A percentile compares a stretch with the other conserved stretches of the same genome.
phyloP scores from a whole-genome alignment of 805 yeast species.

The Starmera pachycereana region DNA sequence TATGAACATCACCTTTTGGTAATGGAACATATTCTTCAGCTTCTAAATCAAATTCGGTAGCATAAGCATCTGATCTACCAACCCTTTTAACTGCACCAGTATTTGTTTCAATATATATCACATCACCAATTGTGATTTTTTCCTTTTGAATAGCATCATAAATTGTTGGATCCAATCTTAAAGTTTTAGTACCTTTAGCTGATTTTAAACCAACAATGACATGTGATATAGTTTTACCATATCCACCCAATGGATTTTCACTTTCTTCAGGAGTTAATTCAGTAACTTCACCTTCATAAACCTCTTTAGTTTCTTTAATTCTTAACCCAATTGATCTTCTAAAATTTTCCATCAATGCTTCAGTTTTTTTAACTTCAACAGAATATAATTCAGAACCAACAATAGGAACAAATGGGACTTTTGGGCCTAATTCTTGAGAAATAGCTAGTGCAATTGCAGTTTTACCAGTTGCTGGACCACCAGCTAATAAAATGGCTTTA shows the following conservation, averaged over 20 bases:
- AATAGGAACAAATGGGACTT: conserved; percentile 95
- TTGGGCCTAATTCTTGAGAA: conserved; percentile 92
- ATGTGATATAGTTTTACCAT: conserved; percentile 92
- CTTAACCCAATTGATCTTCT: conserved; percentile 93
- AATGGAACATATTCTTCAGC: conserved; percentile 98
- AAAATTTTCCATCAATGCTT: conserved; percentile 91
- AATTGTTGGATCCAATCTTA: conserved; percentile 83
- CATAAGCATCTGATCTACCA: conserved; percentile 97
- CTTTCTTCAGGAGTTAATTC: conserved; percentile 94
- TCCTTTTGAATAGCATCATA: conserved; percentile 94
- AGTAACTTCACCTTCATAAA: conserved; percentile 96
- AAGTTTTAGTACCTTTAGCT: conserved; percentile 82
- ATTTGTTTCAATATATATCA: conserved; percentile 92
- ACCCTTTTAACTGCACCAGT: conserved; percentile 96
- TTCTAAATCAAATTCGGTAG: conserved; percentile 96
- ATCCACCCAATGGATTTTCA: conserved; percentile 94
- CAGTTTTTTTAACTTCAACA: conserved; percentile 96
- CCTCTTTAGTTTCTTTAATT: conserved; percentile 94
- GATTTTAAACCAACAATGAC: conserved; percentile 91
- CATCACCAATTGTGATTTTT: conserved; percentile 91
- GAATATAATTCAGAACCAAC: conserved; percentile 92
- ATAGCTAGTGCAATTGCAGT: conserved; percentile 95
- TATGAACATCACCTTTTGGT: conserved; percentile 98
- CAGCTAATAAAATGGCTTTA: conserved; percentile 89
- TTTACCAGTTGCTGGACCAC: conserved; percentile 98